Conservation (phyloP, 768 basidiomycete species). For the Ramaria rubella region DNA sequence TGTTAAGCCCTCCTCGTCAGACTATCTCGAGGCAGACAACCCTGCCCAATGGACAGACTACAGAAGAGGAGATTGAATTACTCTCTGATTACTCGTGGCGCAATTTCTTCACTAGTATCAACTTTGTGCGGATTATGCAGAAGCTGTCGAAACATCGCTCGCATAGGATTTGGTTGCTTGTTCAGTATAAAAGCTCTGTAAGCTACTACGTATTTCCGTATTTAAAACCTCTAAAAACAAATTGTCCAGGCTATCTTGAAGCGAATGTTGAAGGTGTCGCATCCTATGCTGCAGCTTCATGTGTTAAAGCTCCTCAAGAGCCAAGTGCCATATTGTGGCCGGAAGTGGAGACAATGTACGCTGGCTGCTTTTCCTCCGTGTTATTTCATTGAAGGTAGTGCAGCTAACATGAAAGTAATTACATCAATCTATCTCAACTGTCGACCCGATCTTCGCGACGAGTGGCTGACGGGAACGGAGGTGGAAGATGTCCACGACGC, state of each 20-base stretch:
- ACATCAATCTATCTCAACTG: slow-evolving; percentile 98
- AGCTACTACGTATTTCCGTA: slow-evolving; percentile 21
- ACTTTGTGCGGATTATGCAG: slow-evolving; percentile 97
- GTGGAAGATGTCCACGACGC: slow-evolving; percentile 90
- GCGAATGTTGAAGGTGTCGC: slow-evolving; percentile 87
- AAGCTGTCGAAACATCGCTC: slow-evolving; percentile 93
- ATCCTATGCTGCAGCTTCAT: slow-evolving; percentile 90
- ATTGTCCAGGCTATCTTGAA: slow-evolving; percentile 83
- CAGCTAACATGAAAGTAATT: slow-evolving; percentile 99
- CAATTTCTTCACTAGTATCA: slow-evolving; percentile 96
- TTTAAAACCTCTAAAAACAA: not conserved
- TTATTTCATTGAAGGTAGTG: not conserved
- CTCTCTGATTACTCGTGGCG: slow-evolving; percentile 94
- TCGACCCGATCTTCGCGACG: slow-evolving; percentile 92
- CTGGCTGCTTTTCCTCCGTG: not conserved
- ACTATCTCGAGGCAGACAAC: slow-evolving; percentile 46
- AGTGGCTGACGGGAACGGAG: slow-evolving; percentile 93
- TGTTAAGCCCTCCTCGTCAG: slow-evolving; percentile 55
- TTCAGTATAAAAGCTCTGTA: slow-evolving; percentile 97
- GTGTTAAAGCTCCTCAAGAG: slow-evolving; percentile 97
- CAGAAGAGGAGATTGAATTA: slow-evolving; percentile 86
- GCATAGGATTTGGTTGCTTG: slow-evolving; percentile 91
- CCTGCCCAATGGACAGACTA: slow-evolving; percentile 66
- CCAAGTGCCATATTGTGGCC: slow-evolving; percentile 95
- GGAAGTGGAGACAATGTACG: slow-evolving; percentile 96